Evolutionary conservation across 306 rosid genomes (phyloP).

Genomic region (Abrus pulchellus): DNA sequence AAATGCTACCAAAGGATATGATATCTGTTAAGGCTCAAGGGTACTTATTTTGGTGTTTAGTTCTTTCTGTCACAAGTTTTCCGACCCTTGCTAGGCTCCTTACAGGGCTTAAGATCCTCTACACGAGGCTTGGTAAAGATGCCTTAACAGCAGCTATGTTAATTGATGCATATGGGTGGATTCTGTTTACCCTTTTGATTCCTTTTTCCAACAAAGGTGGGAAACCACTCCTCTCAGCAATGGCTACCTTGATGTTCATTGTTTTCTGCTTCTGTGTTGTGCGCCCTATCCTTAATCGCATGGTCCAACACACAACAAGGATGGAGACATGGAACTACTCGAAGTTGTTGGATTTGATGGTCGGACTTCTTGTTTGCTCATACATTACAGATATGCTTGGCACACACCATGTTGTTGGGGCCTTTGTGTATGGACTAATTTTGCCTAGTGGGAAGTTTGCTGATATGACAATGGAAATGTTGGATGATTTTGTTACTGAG

Average conservation of each 20-base stretch:
- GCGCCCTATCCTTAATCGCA: constrained; percentile 35
- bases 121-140: constrained; percentile 51
- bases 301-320: not conserved
- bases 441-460: constrained; percentile 48
- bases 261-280: constrained; percentile 30
- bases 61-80: constrained; percentile 46
- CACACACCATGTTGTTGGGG: constrained; percentile 49
- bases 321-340: constrained; percentile 20
- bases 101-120: constrained; percentile 51
- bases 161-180: constrained; percentile 51
- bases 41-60: constrained; percentile 40
- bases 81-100: constrained; percentile 53
- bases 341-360: constrained; percentile 10
- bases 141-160: constrained; percentile 49
- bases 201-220: constrained; percentile 9
- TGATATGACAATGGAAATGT: constrained; percentile 16
- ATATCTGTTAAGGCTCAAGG: not conserved
- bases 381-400: constrained; percentile 49
- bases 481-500: constrained; percentile 43
- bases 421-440: constrained; percentile 51
- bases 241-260: constrained; percentile 15
- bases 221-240: not conserved
- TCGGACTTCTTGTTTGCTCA: constrained; percentile 28
- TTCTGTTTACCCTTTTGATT: constrained; percentile 36
- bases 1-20: not conserved